Evolutionary conservation across 768 basidiomycete species (phyloP).

Genomic region (Gloeophyllum trabeum): DNA sequence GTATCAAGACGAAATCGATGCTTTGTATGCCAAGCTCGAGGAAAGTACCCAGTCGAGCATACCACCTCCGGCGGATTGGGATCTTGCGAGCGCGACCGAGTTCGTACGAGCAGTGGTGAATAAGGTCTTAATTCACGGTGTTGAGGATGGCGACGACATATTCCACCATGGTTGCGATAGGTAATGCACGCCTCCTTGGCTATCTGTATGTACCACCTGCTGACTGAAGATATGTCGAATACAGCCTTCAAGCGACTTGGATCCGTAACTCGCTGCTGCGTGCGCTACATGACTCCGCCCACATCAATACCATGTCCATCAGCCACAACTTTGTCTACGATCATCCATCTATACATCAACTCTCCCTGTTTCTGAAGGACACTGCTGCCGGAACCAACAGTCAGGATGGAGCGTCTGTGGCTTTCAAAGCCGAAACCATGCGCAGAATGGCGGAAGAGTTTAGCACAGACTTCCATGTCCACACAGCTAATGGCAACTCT

Average conservation of each 20-base stretch:
- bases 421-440: constrained; percentile 4
- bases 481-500: constrained; percentile 2
- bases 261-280: constrained; percentile 21
- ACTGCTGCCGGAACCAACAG: too few species aligned
- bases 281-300: constrained; percentile 9
- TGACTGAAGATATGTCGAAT: too few species aligned
- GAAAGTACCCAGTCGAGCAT: constrained; percentile 19
- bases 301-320: constrained; percentile 10
- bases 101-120: constrained; percentile 23
- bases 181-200: constrained; percentile 8
- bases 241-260: constrained; percentile 24
- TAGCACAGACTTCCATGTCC: constrained; percentile 10
- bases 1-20: constrained; percentile 30
- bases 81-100: constrained; percentile 7
- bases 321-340: constrained; percentile 13
- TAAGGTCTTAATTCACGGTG: constrained; percentile 16
- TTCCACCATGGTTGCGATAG: constrained; percentile 30
- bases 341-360: constrained; percentile 16
- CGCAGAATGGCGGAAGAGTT: constrained; percentile 28
- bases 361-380: constrained; percentile 10
- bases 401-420: background rate
- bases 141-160: constrained; percentile 24
- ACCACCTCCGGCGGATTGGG: constrained; percentile 16
- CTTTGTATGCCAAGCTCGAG: constrained; percentile 22
- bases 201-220: background rate